Evolutionary conservation across 257 asterid genomes (phyloP).

Genomic region (Solanum chilense): DNA sequence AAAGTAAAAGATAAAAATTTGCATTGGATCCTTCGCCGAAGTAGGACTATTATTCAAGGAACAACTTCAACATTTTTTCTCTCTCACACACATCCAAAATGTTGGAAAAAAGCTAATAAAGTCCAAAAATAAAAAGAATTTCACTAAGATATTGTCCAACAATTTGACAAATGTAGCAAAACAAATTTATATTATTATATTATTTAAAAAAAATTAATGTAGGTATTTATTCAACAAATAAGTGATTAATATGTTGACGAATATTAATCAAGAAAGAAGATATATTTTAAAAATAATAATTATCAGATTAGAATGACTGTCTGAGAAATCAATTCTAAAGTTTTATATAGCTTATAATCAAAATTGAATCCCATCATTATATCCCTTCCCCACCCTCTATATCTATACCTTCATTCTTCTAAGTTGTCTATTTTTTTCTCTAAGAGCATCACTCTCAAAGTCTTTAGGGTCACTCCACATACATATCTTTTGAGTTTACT

Average conservation of each 20-base stretch:
- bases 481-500: neutral
- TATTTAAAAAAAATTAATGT: no score
- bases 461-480: neutral
- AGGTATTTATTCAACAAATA: neutral
- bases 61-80: neutral
- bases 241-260: no score
- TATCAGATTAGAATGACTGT: neutral
- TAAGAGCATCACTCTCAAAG: neutral
- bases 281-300: no score
- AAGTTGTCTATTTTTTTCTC: neutral
- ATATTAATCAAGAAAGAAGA: no score
- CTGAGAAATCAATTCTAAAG: no score
- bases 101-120: neutral
- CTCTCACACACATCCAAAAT: neutral
- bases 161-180: neutral
- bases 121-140: neutral
- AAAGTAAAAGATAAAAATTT: neutral
- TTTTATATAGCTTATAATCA: neutral
- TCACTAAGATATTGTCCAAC: neutral
- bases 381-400: neutral
- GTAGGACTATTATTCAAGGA: neutral
- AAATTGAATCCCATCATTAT: neutral
- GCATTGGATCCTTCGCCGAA: slow-evolving; percentile 3
- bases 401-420: neutral
- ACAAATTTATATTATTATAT: no score